Evolutionary conservation across 352 stramenopile species (phyloP).

Genomic region (Stramenopiles sp.): DNA sequence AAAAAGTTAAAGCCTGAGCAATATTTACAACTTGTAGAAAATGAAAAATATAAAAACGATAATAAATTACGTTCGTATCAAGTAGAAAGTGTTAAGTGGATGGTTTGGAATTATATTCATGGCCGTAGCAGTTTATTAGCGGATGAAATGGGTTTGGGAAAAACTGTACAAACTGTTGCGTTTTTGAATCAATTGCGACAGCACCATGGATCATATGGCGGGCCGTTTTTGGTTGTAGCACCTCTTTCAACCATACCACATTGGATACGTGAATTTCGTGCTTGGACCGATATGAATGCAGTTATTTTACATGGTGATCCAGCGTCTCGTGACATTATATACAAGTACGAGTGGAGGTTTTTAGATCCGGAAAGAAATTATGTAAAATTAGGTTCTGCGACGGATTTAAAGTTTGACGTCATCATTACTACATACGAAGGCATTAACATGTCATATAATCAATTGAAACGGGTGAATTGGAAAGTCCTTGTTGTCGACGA

Average conservation of each 20-base stretch:
- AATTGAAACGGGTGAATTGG: slow-evolving; percentile 88
- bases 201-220: slow-evolving; percentile 65
- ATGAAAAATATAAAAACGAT: slow-evolving; percentile 9
- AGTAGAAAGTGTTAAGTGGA: slow-evolving; percentile 91
- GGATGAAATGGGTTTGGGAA: not conserved
- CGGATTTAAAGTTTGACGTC: slow-evolving; percentile 79
- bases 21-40: not conserved
- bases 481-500: slow-evolving; percentile 93
- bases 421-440: slow-evolving; percentile 99
- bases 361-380: slow-evolving; percentile 43
- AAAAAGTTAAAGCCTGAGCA: not conserved
- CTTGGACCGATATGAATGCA: slow-evolving; percentile 28
- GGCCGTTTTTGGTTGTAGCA: slow-evolving; percentile 91
- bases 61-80: slow-evolving; percentile 79
- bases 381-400: slow-evolving; percentile 34
- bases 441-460: slow-evolving; percentile 73
- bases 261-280: slow-evolving; percentile 93
- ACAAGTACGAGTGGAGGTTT: not conserved
- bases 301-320: not conserved
- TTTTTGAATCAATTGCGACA: slow-evolving; percentile 82
- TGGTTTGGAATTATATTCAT: slow-evolving; percentile 69
- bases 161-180: slow-evolving; percentile 20
- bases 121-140: slow-evolving; percentile 39
- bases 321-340: not conserved
- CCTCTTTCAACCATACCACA: slow-evolving; percentile 90